These are phyloP conservation scores for Naganishia cerealis DNA, from an alignment of 1,284 basidiomycete species.

Conservation along the genomic window DNA sequence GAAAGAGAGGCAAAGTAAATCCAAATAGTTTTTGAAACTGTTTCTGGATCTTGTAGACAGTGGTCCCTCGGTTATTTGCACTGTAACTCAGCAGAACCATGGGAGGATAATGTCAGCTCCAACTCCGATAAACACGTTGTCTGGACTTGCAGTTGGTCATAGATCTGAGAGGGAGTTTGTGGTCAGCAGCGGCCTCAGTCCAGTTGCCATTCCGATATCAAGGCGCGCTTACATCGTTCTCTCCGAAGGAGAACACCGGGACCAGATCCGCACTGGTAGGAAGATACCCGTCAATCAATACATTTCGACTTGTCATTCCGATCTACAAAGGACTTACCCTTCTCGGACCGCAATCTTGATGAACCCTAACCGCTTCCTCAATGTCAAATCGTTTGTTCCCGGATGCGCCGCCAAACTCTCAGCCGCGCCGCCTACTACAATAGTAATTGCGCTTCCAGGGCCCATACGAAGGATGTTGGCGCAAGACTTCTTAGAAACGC, in stretches of 20 bases:
- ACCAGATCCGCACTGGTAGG: constrained; percentile 76
- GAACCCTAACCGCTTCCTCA: constrained; percentile 82
- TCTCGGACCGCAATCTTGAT: constrained; percentile 94
- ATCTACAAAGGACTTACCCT: constrained; percentile 61
- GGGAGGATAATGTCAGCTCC: neutral
- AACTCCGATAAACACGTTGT: neutral
- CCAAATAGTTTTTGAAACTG: constrained; percentile 88
- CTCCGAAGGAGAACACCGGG: constrained; percentile 94
- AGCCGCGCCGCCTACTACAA: constrained; percentile 94
- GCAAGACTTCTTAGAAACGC: constrained; percentile 86
- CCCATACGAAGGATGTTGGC: constrained; percentile 79
- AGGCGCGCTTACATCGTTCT: constrained; percentile 79
- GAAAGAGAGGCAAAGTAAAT: constrained; percentile 93
- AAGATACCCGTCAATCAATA: neutral
- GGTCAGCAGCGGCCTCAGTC: constrained; percentile 18
- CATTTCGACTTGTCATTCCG: constrained; percentile 24
- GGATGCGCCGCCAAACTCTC: constrained; percentile 91
- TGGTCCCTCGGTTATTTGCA: constrained; percentile 84
- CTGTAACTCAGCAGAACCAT: constrained; percentile 33
- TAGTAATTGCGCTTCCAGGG: constrained; percentile 73
- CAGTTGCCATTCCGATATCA: neutral
- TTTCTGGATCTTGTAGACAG: constrained; percentile 81
- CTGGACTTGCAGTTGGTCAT: constrained; percentile 72
- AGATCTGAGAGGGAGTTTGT: constrained; percentile 64
- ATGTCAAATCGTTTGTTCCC: constrained; percentile 83